These are phyloP conservation scores for Halophytophthora polymorphica DNA, from an alignment of 352 stramenopile species.

Conservation along the genomic window DNA sequence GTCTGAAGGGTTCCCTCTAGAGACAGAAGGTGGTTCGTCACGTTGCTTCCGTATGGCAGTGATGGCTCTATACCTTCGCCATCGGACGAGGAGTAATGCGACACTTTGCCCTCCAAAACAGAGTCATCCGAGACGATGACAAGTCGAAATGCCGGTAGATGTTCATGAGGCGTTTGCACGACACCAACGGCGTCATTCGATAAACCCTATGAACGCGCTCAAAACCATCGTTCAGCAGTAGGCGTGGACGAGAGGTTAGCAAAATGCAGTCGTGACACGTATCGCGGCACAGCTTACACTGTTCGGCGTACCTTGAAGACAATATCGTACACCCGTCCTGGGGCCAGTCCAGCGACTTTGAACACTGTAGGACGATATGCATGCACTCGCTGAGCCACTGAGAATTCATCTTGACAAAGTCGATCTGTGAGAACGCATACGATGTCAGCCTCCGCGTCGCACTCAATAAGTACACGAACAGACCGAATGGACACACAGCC, in stretches of 20 bases:
- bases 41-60: conserved; percentile 27
- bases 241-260: too few relatives aligned
- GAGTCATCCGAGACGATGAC: conserved; percentile 21
- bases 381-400: conserved; percentile 5
- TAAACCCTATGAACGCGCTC: conserved; percentile 22
- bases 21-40: conserved; percentile 26
- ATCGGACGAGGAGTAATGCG: not conserved
- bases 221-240: not conserved
- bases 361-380: conserved; percentile 28
- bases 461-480: conserved; percentile 42
- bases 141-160: conserved; percentile 30
- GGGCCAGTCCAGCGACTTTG: conserved; percentile 20
- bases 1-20: conserved; percentile 16
- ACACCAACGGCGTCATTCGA: conserved; percentile 4
- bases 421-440: conserved; percentile 36
- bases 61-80: not conserved
- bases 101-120: conserved; percentile 17
- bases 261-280: not conserved
- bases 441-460: conserved; percentile 31
- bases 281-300: not conserved
- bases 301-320: conserved; percentile 25
- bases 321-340: conserved; percentile 40
- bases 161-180: conserved; percentile 26
- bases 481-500: conserved; percentile 29
- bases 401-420: conserved; percentile 19